Evolutionary conservation across 441 rosid genomes (phyloP).

Genomic region (Hura crepitans): DNA sequence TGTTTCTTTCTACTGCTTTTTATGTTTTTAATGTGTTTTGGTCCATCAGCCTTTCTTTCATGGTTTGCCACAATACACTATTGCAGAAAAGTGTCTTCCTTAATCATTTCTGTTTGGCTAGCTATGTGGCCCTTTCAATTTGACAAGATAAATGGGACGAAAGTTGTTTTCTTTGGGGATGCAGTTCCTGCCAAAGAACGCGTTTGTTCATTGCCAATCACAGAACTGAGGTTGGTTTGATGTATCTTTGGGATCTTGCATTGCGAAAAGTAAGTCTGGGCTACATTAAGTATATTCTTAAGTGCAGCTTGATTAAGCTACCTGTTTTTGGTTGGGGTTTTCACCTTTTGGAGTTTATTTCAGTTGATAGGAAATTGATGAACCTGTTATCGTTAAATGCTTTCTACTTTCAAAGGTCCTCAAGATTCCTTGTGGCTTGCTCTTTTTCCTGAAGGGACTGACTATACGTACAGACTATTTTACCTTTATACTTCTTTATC

Average conservation of each 20-base stretch:
- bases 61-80: constrained; percentile 54
- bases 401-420: constrained; percentile 67
- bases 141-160: constrained; percentile 78
- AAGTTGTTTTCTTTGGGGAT: constrained; percentile 76
- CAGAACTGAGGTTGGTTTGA: constrained; percentile 97
- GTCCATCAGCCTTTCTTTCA: constrained; percentile 49
- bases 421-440: constrained; percentile 95
- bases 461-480: constrained; percentile 62
- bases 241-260: constrained; percentile 95
- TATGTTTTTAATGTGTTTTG: constrained; percentile 67
- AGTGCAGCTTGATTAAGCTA: constrained; percentile 89
- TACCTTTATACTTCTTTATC: constrained; percentile 19
- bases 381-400: constrained; percentile 53
- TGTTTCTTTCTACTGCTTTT: constrained; percentile 77
- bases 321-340: constrained; percentile 98
- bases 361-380: constrained; percentile 94
- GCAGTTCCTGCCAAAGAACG: constrained; percentile 55
- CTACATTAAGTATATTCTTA: constrained; percentile 75
- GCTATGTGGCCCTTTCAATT: constrained; percentile 93
- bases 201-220: constrained; percentile 80
- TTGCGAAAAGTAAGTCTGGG: constrained; percentile 78
- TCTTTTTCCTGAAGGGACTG: constrained; percentile 98
- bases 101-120: constrained; percentile 72
- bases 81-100: constrained; percentile 58
- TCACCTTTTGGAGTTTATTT: constrained; percentile 84